These are phyloP conservation scores for Yarrowia hollandica DNA, from an alignment of 805 yeast genomes.

Conservation along the genomic window DNA sequence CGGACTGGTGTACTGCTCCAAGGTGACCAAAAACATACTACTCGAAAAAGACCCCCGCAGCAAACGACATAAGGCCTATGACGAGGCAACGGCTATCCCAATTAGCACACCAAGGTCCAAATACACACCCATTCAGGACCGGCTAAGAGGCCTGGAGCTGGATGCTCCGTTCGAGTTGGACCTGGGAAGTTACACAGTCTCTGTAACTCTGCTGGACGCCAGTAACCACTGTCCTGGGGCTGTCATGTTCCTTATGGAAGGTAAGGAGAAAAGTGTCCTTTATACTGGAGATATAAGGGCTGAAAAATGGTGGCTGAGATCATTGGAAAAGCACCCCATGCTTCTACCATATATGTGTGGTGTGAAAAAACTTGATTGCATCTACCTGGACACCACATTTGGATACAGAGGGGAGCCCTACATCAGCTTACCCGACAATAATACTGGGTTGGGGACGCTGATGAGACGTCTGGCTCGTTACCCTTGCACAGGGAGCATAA, in stretches of 20 bases:
- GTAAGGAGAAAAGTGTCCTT: not conserved
- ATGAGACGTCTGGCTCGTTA: not conserved
- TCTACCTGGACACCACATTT: conserved; percentile 21
- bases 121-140: not conserved
- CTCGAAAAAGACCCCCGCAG: conserved; percentile 11
- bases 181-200: not conserved
- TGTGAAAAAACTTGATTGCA: conserved; percentile 11
- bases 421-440: not conserved
- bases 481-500: not conserved
- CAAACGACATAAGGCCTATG: conserved; percentile 17
- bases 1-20: conserved; percentile 11
- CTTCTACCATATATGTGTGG: conserved; percentile 14
- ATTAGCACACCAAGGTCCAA: not conserved
- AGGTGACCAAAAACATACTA: conserved; percentile 11
- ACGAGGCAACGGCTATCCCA: not conserved
- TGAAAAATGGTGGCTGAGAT: conserved; percentile 21
- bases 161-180: conserved; percentile 4
- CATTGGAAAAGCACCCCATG: conserved; percentile 11
- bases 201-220: conserved; percentile 7
- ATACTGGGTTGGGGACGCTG: not conserved
- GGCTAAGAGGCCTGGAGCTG: not conserved
- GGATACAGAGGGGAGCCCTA: conserved; percentile 24
- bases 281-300: conserved; percentile 26
- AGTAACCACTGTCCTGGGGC: conserved; percentile 29
- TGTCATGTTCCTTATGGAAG: conserved; percentile 23